Evolutionary conservation across 805 yeast genomes (phyloP), one percentile per base, ranked within the genome.

Genomic region (Grigorovia jiainica): DNA sequence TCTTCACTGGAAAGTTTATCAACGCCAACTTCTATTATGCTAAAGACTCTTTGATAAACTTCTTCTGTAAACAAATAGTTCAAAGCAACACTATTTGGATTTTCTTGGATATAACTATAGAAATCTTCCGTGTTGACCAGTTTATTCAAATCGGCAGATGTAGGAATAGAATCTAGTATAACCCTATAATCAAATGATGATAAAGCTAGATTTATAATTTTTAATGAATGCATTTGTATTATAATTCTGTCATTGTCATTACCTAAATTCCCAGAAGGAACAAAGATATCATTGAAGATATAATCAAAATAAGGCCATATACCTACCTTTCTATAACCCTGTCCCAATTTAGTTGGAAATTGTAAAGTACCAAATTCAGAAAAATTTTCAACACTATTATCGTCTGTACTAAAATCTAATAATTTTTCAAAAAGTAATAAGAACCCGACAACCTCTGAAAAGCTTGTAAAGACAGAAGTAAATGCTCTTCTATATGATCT

Each of bases 231-330:
- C 2, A 60, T 47, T 52, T 84, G 89, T 9, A 89, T 50, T 1
- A 68, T 57, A 8, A 60, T 44, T 39, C 62, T 67, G 13, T 71
- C 72, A 0, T 44, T 53, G 3, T 43, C 20, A 24, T 57, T 57
- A 3, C 43, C 37, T 21, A 64, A 49, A 36, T 54, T 59, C 2
- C 63, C 54, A 2, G 84, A 65, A 20, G 75, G 72, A 6, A 71
- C 73, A 48, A 87, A 76, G 0, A 87, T 75, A 34, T 82, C 83
- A 10, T 71, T 63, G n/a, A 83, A 54, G 11, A 87, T 57, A 51
- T 76, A 87, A 41, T 86, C 90, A 41, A 84, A 58, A 52, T 89
- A 90, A 3, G 92, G 87, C 76, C 87, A 76, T 5, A 87, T 61
- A 2, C 95, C 95, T 15, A 68, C 58, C 25, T 69, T 73, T 51